phyloP scores from a whole-genome alignment of 2,329 filamentous ascomycete genomes.

The Didymella pinodella region DNA sequence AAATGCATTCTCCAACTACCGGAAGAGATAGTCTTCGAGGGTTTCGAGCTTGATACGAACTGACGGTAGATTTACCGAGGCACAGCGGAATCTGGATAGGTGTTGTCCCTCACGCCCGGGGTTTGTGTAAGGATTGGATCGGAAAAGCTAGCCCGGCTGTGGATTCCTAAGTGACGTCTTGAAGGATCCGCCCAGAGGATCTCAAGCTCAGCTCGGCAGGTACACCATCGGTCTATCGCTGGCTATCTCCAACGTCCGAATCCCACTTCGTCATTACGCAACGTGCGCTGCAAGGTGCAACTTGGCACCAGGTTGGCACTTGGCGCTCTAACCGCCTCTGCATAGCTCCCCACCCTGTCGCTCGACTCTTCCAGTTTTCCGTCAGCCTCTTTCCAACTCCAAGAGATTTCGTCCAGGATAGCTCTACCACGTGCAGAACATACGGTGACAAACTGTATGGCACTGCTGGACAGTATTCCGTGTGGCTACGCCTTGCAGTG shows the following conservation, averaged over 20 bases:
- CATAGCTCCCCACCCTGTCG: conserved; percentile 13
- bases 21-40: not conserved
- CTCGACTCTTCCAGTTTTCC: conserved; percentile 14
- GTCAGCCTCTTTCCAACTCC: conserved; percentile 17
- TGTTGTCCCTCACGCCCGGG: not conserved
- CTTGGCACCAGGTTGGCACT: conserved; percentile 20
- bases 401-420: conserved; percentile 22
- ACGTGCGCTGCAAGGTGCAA: conserved; percentile 20
- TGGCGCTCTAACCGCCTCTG: conserved; percentile 18
- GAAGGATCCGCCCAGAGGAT: conserved; percentile 12
- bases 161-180: conserved; percentile 7
- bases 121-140: not conserved
- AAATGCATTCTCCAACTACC: conserved; percentile 24
- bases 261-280: conserved; percentile 16
- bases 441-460: conserved; percentile 29
- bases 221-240: conserved; percentile 18
- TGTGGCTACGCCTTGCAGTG: conserved; percentile 18
- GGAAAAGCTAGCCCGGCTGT: too few species aligned
- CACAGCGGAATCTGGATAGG: not conserved
- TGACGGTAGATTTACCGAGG: not conserved
- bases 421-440: conserved; percentile 39
- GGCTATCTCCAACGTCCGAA: conserved; percentile 13
- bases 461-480: conserved; percentile 22
- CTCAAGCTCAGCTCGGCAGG: conserved; percentile 23
- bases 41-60: not conserved